These are phyloP conservation scores for Gnaphalium uliginosum DNA, from an alignment of 129 eudicot genomes.

Conservation along the genomic window DNA sequence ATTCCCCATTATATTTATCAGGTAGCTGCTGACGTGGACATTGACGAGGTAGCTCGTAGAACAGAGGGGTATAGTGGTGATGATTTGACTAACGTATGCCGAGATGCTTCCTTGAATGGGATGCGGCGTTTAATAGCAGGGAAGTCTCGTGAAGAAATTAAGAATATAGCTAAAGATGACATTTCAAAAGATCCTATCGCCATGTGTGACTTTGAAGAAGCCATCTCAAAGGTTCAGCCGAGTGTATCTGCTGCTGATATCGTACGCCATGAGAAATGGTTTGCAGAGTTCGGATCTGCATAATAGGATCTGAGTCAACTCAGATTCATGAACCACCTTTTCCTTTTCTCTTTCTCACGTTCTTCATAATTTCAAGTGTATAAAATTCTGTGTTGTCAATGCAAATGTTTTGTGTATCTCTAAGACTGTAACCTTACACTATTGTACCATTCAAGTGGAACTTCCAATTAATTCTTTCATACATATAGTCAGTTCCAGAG, in stretches of 20 bases:
- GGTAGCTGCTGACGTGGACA: slow-evolving; percentile 81
- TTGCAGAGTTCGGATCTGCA: slow-evolving; percentile 91
- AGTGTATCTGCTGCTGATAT: slow-evolving; percentile 92
- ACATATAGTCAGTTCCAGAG: too few species aligned
- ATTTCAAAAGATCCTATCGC: slow-evolving; percentile 88
- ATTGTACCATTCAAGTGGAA: not conserved
- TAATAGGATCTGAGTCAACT: slow-evolving; percentile 19
- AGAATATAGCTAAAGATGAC: slow-evolving; percentile 89
- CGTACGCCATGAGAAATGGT: slow-evolving; percentile 92
- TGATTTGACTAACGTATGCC: slow-evolving; percentile 85
- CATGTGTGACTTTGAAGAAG: slow-evolving; percentile 95
- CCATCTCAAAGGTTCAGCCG: slow-evolving; percentile 76
- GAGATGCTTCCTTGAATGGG: slow-evolving; percentile 94
- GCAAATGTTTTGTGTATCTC: slow-evolving; percentile 7
- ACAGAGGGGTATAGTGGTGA: slow-evolving; percentile 99
- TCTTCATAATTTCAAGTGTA: not conserved
- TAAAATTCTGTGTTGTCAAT: not conserved
- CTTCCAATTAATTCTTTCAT: not conserved
- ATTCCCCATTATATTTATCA: not conserved
- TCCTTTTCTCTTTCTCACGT: not conserved
- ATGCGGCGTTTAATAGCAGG: slow-evolving; percentile 97
- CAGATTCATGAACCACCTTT: not conserved
- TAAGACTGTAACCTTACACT: slow-evolving; percentile 12
- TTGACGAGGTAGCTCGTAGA: slow-evolving; percentile 80
- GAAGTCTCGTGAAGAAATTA: slow-evolving; percentile 91